Conservation (phyloP, 2,329 filamentous ascomycete genomes). For the Curvularia lunata region DNA sequence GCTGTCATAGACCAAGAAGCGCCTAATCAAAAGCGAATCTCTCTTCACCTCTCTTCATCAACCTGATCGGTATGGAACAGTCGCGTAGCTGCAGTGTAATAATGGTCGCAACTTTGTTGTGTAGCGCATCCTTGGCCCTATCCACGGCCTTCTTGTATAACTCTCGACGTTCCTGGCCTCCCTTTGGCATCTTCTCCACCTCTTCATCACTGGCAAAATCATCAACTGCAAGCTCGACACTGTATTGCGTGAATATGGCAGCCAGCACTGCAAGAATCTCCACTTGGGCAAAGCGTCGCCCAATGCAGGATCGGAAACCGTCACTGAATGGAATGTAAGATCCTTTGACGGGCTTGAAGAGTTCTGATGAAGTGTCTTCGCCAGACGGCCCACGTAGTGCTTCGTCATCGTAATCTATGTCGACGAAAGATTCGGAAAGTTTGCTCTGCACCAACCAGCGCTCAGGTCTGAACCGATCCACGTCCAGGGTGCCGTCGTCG, state of each 20-base stretch:
- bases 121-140: conserved; percentile 60
- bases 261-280: conserved; percentile 62
- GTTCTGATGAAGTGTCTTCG: conserved; percentile 65
- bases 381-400: conserved; percentile 66
- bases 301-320: conserved; percentile 62
- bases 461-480: conserved; percentile 73
- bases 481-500: conserved; percentile 54
- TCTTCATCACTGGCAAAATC: conserved; percentile 53
- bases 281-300: conserved; percentile 63
- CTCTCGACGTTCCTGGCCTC: conserved; percentile 57
- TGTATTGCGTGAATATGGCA: conserved; percentile 63
- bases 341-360: conserved; percentile 60
- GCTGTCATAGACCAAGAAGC: not conserved
- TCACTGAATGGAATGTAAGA: conserved; percentile 64
- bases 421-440: conserved; percentile 35
- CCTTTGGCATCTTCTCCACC: conserved; percentile 47
- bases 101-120: conserved; percentile 63
- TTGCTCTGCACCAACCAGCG: conserved; percentile 66
- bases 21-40: conserved; percentile 59
- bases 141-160: conserved; percentile 68
- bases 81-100: conserved; percentile 74
- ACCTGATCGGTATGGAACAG: conserved; percentile 67
- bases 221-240: conserved; percentile 71
- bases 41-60: conserved; percentile 74
- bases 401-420: conserved; percentile 55